These are phyloP conservation scores for Trichoderma gracile DNA, from an alignment of 2,329 filamentous ascomycete genomes.

Conservation along the genomic window DNA sequence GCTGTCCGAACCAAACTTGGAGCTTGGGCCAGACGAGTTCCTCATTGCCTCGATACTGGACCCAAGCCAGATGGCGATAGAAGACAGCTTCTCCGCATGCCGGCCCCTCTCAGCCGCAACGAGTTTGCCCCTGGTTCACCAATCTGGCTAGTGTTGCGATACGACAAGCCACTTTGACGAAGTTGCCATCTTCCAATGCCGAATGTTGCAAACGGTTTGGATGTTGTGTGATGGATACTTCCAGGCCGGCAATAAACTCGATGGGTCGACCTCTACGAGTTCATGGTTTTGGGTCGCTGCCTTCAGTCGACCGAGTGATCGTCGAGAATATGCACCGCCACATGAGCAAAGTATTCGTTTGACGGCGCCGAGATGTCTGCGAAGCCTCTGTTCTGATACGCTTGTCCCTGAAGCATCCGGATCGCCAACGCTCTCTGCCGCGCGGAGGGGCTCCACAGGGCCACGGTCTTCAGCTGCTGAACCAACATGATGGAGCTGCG, in stretches of 20 bases:
- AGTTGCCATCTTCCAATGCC: background rate
- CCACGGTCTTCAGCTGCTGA: conserved; percentile 25
- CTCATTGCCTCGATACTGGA: background rate
- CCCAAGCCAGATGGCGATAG: background rate
- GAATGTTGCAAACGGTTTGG: background rate
- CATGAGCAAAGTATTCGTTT: conserved; percentile 30
- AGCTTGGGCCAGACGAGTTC: background rate
- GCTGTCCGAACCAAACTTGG: background rate
- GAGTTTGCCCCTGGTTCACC: background rate
- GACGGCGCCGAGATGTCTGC: conserved; percentile 27
- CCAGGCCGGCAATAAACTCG: background rate
- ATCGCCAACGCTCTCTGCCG: conserved; percentile 24
- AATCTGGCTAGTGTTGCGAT: background rate
- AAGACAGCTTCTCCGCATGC: background rate
- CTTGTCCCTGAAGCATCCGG: conserved; percentile 18
- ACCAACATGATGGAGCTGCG: conserved; percentile 28
- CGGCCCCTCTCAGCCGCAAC: background rate
- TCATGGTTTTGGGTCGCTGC: background rate
- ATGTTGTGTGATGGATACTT: background rate
- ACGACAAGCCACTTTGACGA: background rate
- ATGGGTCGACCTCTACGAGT: background rate
- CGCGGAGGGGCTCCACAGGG: conserved; percentile 28
- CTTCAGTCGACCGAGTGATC: conserved; percentile 23
- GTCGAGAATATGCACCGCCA: conserved; percentile 27
- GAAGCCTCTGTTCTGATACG: conserved; percentile 26